Evolutionary conservation across 768 basidiomycete genomes (phyloP).

Genomic region (Terana coerulea): DNA sequence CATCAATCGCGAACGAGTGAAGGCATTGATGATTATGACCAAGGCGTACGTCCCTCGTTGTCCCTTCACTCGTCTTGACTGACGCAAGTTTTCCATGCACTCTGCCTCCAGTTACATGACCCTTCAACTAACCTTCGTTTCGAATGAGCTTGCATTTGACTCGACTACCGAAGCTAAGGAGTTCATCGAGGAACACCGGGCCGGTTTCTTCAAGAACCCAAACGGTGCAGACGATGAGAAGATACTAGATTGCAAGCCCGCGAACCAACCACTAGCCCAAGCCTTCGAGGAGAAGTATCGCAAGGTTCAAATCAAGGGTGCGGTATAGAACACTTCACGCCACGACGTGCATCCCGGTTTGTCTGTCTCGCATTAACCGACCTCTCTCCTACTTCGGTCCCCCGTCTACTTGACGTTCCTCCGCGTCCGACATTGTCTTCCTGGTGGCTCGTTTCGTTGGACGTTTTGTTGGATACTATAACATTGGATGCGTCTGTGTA

Average conservation of each 20-base stretch:
- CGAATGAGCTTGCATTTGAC: slow-evolving; percentile 84
- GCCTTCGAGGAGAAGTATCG: slow-evolving; percentile 79
- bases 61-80: slow-evolving; percentile 6
- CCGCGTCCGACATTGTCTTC: neutral
- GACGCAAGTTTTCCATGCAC: neutral
- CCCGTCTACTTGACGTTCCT: neutral
- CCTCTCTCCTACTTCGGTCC: neutral
- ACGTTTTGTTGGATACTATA: neutral
- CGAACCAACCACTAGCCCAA: slow-evolving; percentile 50
- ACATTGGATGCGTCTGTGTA: neutral
- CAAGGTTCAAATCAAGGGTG: slow-evolving; percentile 88
- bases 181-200: slow-evolving; percentile 71
- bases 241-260: slow-evolving; percentile 68
- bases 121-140: slow-evolving; percentile 72
- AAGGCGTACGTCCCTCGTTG: slow-evolving; percentile 70
- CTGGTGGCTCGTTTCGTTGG: neutral
- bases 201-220: slow-evolving; percentile 63
- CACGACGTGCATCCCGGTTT: neutral
- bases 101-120: slow-evolving; percentile 63
- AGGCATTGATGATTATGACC: slow-evolving; percentile 83
- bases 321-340: slow-evolving; percentile 50
- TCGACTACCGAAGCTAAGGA: slow-evolving; percentile 51
- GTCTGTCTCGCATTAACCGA: neutral
- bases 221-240: slow-evolving; percentile 59
- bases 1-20: slow-evolving; percentile 84